Evolutionary conservation across 2,329 filamentous ascomycete species (phyloP).

Genomic region (Aspergillus carbonarius): DNA sequence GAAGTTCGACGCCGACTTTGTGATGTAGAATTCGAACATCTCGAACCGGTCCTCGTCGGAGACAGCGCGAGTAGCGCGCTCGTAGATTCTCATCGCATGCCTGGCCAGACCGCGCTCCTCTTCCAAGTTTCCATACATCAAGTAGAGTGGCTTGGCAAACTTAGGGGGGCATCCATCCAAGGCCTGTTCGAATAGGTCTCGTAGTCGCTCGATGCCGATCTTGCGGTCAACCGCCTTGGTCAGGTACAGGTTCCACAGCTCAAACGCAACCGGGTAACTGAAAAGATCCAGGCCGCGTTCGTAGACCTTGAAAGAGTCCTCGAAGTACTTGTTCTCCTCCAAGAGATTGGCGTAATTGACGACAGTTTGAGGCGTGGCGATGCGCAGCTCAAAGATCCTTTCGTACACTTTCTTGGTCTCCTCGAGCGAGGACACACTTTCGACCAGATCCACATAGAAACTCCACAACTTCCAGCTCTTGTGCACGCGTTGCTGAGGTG

Average conservation of each 20-base stretch:
- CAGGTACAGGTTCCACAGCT: conserved; percentile 97
- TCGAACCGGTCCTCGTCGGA: conserved; percentile 91
- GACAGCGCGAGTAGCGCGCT: conserved; percentile 90
- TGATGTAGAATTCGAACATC: conserved; percentile 99
- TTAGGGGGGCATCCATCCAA: conserved; percentile 92
- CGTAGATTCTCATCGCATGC: conserved; percentile 98
- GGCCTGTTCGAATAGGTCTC: conserved; percentile 96
- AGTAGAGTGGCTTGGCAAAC: conserved; percentile 91
- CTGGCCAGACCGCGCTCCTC: conserved; percentile 92
- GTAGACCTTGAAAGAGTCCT: conserved; percentile 97
- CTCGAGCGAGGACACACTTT: conserved; percentile 86
- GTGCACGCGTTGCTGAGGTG: conserved; percentile 93
- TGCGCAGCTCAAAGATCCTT: conserved; percentile 94
- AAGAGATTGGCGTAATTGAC: conserved; percentile 97
- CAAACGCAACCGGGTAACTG: conserved; percentile 95
- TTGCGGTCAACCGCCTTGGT: conserved; percentile 96
- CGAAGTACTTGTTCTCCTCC: conserved; percentile 91
- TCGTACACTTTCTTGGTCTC: conserved; percentile 96
- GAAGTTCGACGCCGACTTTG: conserved; percentile 97
- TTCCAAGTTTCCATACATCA: conserved; percentile 98
- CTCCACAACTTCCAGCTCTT: conserved; percentile 99
- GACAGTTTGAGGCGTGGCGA: conserved; percentile 95
- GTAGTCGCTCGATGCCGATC: conserved; percentile 88
- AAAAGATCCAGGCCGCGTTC: conserved; percentile 97
- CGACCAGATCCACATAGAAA: conserved; percentile 97